These are phyloP conservation scores for Spathaspora sp. DNA, from an alignment of 1,139 yeast species.

Conservation along the genomic window DNA sequence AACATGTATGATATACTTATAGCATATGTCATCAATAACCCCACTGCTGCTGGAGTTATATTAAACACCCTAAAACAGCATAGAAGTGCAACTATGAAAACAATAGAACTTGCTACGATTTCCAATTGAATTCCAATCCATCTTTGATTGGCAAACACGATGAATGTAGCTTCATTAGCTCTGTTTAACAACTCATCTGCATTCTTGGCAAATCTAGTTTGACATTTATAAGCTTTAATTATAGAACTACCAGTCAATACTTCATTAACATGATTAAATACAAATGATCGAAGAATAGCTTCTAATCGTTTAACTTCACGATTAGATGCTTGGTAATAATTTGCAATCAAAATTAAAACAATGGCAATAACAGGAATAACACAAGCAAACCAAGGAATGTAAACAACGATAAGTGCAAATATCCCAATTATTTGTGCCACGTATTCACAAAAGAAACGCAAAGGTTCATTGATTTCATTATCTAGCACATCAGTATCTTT, in stretches of 20 bases:
- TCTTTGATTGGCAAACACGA: constrained; percentile 67
- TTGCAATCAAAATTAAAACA: constrained; percentile 47
- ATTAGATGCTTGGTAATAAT: constrained; percentile 48
- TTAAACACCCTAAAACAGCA: constrained; percentile 62
- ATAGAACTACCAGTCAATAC: constrained; percentile 67
- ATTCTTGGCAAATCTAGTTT: constrained; percentile 47
- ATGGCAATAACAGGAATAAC: constrained; percentile 57
- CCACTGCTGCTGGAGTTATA: constrained; percentile 58
- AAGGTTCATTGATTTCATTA: constrained; percentile 62
- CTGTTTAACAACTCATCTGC: constrained; percentile 51
- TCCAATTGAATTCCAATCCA: constrained; percentile 72
- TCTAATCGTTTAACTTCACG: constrained; percentile 42
- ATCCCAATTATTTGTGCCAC: constrained; percentile 59
- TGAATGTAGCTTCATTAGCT: constrained; percentile 68
- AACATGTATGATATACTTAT: constrained; percentile 48
- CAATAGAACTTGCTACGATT: constrained; percentile 43
- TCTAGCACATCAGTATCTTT: constrained; percentile 83
- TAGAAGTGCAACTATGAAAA: constrained; percentile 51
- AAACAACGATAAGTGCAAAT: constrained; percentile 59
- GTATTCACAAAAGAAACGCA: constrained; percentile 35
- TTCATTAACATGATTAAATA: constrained; percentile 67
- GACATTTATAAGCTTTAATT: constrained; percentile 57
- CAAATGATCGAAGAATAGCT: constrained; percentile 32
- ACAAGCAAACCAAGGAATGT: constrained; percentile 70
- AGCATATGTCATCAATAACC: constrained; percentile 63